A percentile compares a stretch with the other conserved stretches of the same genome.
phyloP scores from a whole-genome alignment of 139 green algal species.

The Astrephomene gubernaculifera region DNA sequence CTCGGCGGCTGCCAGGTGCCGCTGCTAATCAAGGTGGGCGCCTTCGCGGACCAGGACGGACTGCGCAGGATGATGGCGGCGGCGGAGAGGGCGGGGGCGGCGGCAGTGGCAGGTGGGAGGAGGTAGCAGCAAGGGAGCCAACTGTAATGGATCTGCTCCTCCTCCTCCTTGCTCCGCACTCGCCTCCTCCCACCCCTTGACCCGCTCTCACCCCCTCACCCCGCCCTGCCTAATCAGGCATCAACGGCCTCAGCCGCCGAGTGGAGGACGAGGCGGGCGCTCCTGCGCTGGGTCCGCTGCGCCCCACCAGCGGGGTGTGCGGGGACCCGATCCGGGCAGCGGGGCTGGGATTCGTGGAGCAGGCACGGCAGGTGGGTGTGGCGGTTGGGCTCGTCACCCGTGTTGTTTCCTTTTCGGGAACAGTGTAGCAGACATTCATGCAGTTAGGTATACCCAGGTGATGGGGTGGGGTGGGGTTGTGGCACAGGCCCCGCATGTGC shows the following conservation, averaged over 20 bases:
- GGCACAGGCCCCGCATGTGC: too few relatives aligned
- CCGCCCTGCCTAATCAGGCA: background rate
- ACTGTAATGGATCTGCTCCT: too few relatives aligned
- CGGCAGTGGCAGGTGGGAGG: background rate
- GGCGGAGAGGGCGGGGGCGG: conserved; percentile 6
- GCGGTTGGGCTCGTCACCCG: too few relatives aligned
- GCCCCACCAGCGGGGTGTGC: conserved; percentile 49
- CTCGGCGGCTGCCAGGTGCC: background rate
- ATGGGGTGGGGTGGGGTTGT: too few relatives aligned
- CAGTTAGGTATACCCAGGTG: too few relatives aligned
- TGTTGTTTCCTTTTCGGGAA: too few relatives aligned
- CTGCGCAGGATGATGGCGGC: background rate
- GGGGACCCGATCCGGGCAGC: conserved; percentile 46
- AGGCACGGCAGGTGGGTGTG: conserved; percentile 19
- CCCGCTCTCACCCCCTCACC: background rate
- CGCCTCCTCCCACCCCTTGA: background rate
- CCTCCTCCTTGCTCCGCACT: background rate
- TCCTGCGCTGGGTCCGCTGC: conserved; percentile 39
- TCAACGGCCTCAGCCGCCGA: conserved; percentile 26
- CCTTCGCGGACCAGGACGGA: conserved; percentile 13
- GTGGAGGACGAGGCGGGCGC: conserved; percentile 24
- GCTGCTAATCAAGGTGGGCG: conserved; percentile 48
- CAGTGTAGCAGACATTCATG: too few relatives aligned
- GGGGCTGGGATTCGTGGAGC: conserved; percentile 38
- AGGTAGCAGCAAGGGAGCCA: background rate